Conservation (phyloP, 176 grass and related monocot genomes). For the Chloris gayana region DNA sequence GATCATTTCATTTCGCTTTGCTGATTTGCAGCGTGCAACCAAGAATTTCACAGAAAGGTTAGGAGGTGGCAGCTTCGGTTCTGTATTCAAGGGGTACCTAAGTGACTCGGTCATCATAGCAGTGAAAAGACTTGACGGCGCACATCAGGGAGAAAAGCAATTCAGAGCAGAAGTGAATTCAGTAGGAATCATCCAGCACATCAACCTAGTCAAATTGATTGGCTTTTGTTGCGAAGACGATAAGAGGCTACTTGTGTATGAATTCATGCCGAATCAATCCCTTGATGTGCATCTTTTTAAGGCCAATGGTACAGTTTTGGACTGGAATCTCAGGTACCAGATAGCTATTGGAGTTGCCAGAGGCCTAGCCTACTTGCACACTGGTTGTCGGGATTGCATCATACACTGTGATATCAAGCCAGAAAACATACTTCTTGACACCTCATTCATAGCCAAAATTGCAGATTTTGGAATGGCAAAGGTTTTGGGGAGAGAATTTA, state of each 20-base stretch:
- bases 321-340: background rate
- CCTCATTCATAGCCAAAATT: background rate
- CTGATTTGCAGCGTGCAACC: background rate
- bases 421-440: background rate
- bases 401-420: constrained; percentile 17
- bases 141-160: background rate
- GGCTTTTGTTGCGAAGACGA: background rate
- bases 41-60: background rate
- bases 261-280: background rate
- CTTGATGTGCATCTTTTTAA: background rate
- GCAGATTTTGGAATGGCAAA: constrained; percentile 12
- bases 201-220: background rate
- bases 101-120: background rate
- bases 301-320: background rate
- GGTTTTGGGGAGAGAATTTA: background rate
- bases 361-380: background rate
- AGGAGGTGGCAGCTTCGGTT: background rate
- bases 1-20: background rate
- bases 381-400: background rate
- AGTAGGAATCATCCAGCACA: background rate
- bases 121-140: background rate
- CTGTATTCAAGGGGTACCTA: background rate
- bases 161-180: constrained; percentile 7
- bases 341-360: constrained; percentile 9
- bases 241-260: constrained; percentile 4